A percentile compares a stretch with the other conserved stretches of the same genome.
phyloP scores from a whole-genome alignment of 116 monocot genomes.

The Cymodocea nodosa region DNA sequence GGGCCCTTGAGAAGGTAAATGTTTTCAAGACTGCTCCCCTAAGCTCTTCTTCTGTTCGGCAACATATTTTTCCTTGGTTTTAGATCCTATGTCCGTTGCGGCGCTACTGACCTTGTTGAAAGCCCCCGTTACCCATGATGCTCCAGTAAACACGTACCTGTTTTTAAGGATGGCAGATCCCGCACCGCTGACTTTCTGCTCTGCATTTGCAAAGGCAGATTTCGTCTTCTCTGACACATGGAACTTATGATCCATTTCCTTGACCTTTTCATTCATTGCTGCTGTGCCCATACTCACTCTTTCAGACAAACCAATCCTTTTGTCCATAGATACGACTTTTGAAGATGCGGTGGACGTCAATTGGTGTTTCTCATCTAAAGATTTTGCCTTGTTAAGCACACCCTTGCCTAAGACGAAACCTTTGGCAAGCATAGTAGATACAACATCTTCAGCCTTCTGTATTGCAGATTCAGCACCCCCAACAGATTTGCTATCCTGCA shows the following conservation, averaged over 20 bases:
- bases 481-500: constrained; percentile 22
- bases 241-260: constrained; percentile 73
- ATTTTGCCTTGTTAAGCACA: constrained; percentile 58
- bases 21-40: constrained; percentile 1
- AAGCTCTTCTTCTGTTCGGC: constrained; percentile 6
- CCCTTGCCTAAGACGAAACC: constrained; percentile 83
- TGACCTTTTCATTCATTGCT: constrained; percentile 71
- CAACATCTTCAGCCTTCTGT: constrained; percentile 81
- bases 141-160: constrained; percentile 53
- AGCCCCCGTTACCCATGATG: constrained; percentile 63
- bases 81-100: constrained; percentile 43
- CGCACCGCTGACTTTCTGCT: constrained; percentile 60
- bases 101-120: constrained; percentile 56
- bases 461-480: constrained; percentile 34
- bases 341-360: constrained; percentile 70
- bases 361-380: constrained; percentile 77
- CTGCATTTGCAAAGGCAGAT: constrained; percentile 44
- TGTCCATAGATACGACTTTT: constrained; percentile 53
- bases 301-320: constrained; percentile 72
- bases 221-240: constrained; percentile 81
- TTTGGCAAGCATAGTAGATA: constrained; percentile 82
- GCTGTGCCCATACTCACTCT: constrained; percentile 74
- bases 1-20: background rate
- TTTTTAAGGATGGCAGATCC: constrained; percentile 74
- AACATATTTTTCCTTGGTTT: constrained; percentile 54